phyloP scores from a whole-genome alignment of 2,329 filamentous ascomycete genomes.

The Pleomassaria siparia region DNA sequence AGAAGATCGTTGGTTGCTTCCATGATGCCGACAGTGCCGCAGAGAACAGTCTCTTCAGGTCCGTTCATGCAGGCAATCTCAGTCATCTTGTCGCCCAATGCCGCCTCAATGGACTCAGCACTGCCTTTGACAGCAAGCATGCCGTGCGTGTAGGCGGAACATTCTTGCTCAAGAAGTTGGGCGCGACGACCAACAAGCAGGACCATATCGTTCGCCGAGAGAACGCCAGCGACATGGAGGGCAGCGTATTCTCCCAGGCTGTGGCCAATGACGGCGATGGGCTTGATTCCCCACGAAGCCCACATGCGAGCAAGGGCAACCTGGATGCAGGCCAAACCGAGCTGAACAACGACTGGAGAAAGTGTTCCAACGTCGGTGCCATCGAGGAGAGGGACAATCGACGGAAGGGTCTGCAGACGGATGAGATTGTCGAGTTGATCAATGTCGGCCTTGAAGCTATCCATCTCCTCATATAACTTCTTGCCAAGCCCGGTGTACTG shows the following conservation, averaged over 20 bases:
- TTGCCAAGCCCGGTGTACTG: conserved; percentile 55
- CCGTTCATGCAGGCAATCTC: conserved; percentile 75
- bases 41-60: conserved; percentile 73
- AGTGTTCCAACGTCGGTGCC: conserved; percentile 52
- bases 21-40: conserved; percentile 62
- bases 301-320: conserved; percentile 57
- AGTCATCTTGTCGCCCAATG: conserved; percentile 52
- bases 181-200: conserved; percentile 71
- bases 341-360: conserved; percentile 55
- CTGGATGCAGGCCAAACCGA: conserved; percentile 56
- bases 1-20: conserved; percentile 55
- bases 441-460: conserved; percentile 52
- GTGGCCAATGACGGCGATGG: conserved; percentile 55
- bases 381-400: conserved; percentile 52
- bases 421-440: conserved; percentile 52
- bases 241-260: conserved; percentile 76
- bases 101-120: conserved; percentile 55
- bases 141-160: conserved; percentile 65
- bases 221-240: conserved; percentile 68
- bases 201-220: conserved; percentile 71
- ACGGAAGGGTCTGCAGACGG: conserved; percentile 50
- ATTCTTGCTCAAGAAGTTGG: conserved; percentile 64
- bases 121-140: conserved; percentile 63
- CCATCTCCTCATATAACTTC: conserved; percentile 52
- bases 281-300: conserved; percentile 56